phyloP scores from a whole-genome alignment of 805 yeast species.

The Ogataea corticis region DNA sequence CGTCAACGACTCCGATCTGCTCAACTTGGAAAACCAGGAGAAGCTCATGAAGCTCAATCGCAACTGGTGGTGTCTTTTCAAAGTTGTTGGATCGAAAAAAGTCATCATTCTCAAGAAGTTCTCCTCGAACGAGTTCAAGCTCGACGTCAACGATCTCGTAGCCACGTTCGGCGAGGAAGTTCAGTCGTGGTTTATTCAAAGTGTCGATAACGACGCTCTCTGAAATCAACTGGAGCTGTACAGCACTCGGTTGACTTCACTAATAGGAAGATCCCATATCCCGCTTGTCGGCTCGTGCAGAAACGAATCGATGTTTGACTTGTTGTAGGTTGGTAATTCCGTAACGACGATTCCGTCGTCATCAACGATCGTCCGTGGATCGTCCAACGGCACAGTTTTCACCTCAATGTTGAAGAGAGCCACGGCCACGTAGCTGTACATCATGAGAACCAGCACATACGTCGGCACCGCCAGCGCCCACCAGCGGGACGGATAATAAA shows the following conservation, averaged over 20 bases:
- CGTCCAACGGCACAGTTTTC: conserved; percentile 58
- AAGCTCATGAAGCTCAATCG: conserved; percentile 27
- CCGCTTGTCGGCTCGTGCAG: conserved; percentile 71
- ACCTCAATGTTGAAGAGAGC: conserved; percentile 77
- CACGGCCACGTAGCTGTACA: conserved; percentile 69
- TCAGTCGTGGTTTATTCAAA: conserved; percentile 20
- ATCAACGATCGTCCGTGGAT: conserved; percentile 68
- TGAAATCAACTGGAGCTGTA: conserved; percentile 36
- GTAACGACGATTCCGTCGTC: conserved; percentile 44
- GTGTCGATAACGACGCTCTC: background rate
- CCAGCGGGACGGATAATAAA: conserved; percentile 84
- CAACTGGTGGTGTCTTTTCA: conserved; percentile 30
- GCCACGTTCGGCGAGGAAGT: conserved; percentile 29
- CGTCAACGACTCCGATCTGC: conserved; percentile 15
- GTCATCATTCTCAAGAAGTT: conserved; percentile 25
- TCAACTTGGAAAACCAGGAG: conserved; percentile 17
- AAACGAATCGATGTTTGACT: conserved; percentile 35
- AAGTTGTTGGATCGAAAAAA: conserved; percentile 13
- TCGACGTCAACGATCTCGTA: conserved; percentile 19
- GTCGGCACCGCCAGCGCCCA: conserved; percentile 87
- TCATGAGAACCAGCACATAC: conserved; percentile 66
- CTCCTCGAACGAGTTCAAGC: conserved; percentile 15
- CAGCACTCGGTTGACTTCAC: conserved; percentile 64
- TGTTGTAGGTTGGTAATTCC: conserved; percentile 17
- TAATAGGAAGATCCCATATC: conserved; percentile 81